Evolutionary conservation across 441 rosid species (phyloP), one percentile per base, ranked within the genome.

Genomic region (Jatropha podagrica): DNA sequence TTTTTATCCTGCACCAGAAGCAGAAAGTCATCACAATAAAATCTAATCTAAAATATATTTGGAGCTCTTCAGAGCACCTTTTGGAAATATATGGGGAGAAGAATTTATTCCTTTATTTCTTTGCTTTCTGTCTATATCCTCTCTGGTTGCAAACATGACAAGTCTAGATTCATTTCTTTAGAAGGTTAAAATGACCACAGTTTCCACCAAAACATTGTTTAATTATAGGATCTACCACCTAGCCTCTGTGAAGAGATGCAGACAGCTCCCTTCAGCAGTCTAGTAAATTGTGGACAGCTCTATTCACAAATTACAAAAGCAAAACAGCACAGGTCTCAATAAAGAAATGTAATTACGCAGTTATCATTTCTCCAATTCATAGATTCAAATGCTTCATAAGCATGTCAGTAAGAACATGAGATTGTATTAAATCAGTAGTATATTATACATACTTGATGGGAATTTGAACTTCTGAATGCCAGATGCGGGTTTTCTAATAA

Each of bases 401-500:
- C 62, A 66, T 15, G 62, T 1, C 37, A 20, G 11, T 8, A 20
- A 51, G 6, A 48, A n/a, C 20, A 49, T 49, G 17, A 61, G 48
- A 12, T 65, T 23, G 48, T 11, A 56, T 65, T 14, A 12, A 38
- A 52, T 38, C 20, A 18, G 5, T 17, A 13, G 5, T 14, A 38
- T 20, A 62, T n/a, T 51, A 52, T 67, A 84, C 89, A 76, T 84
- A 93, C 97, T 65, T 77, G 81, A 54, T 73, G 87, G 5, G 90
- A 65, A 44, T 75, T 78, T 23, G 78, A 69, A 49, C 56, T 44
- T 78, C 65, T 85, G 56, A 85, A 67, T 8, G 89, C 83, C 80
- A 88, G 71, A 61, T 91, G 79, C 79, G 82, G 88, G 62, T 89
- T 93, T 77, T 93, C 99, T 46, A 96, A 74, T 62, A 96, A 78